Base-by-base conservation (phyloP, 495 filamentous ascomycete species). In the Penicillium desertorum region DNA sequence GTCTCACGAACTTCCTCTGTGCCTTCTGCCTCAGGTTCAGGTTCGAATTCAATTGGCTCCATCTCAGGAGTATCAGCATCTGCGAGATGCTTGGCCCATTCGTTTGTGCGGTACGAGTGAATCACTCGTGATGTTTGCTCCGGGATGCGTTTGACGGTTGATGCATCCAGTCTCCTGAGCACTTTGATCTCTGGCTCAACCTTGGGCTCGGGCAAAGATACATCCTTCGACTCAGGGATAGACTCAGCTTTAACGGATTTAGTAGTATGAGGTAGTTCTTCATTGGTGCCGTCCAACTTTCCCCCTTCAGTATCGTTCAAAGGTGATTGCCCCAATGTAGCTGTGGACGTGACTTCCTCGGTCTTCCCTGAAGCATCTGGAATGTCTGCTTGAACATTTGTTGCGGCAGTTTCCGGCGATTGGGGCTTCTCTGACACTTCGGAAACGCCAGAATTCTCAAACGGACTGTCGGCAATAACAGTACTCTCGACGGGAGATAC, bases 81-180 rank as follows among this genome's bases (percentile, higher is more conserved):
- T 29, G 85, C 83, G 19, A 96, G 74, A 71, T 96, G 91, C 65
- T 96, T 96, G 1, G 92, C 91, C 93, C 93, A 98, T 74, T 98
- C 92, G 62, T 96, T 96, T 5, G 92, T 97, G 45, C 93, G 84
- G 63, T 94, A 97, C 0, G 86, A 88, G 65, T 88, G 77, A 1
- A 91, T 85, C 11, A 96, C 78, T 51, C 79, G 86, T 1, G 92
- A 92, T 29, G 71, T 71, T 41, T 74, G 75, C 19, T 67, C 67
- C 11, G 76, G 74, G 41, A 79, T 62, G 7, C 60, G 51, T n/a
- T 76, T 67, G 39, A 79, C 67, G 1, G 71, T 71, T 27, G 69
- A 65, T 23, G 56, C 58, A 22, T 76, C 63, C 34, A 79, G 50
- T 45, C 54, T 67, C n/a, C 57, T 50, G 30, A 70, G 67, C n/a